These are phyloP conservation scores for Plantago coronopus DNA, from an alignment of 305 asterid genomes.

Conservation along the genomic window DNA sequence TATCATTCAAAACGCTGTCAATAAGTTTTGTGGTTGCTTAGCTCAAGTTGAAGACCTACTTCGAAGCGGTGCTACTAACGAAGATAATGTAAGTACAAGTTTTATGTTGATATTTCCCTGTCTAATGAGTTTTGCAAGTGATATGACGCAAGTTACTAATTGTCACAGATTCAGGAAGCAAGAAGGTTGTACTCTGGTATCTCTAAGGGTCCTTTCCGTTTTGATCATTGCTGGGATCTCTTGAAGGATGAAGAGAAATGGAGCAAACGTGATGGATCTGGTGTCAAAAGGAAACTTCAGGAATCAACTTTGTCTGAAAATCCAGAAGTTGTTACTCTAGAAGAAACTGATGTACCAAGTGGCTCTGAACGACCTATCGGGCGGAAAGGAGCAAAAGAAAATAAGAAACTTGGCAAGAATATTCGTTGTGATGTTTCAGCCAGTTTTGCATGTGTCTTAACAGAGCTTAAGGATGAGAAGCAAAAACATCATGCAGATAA, in stretches of 20 bases:
- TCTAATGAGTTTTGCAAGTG: background rate
- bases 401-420: background rate
- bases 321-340: background rate
- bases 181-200: background rate
- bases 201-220: background rate
- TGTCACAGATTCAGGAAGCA: constrained; percentile 2
- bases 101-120: no score
- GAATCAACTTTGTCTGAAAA: background rate
- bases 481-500: background rate
- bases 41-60: background rate
- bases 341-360: background rate
- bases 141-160: background rate
- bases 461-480: background rate
- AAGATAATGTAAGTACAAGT: background rate
- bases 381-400: background rate
- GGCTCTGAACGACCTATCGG: background rate
- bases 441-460: background rate
- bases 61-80: background rate
- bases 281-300: background rate
- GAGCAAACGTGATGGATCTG: background rate
- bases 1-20: background rate
- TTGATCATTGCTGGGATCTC: background rate
- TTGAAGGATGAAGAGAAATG: background rate
- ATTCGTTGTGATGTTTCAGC: background rate
- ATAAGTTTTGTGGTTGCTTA: background rate